phyloP scores from a whole-genome alignment of 106 monocot species.

The Dendrobium officinale region DNA sequence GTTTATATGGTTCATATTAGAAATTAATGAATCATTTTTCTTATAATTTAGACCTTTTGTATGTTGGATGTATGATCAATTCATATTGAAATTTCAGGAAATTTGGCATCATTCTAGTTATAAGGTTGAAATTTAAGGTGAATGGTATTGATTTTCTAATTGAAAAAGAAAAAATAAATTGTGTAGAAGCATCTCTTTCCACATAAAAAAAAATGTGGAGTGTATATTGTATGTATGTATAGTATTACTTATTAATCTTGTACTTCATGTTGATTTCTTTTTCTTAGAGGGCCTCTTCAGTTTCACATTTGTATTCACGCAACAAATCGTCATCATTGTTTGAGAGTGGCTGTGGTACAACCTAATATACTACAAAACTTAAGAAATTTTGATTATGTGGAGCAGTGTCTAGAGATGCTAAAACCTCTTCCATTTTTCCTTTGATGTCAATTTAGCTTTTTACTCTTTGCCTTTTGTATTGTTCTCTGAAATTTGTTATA shows the following conservation, averaged over 20 bases:
- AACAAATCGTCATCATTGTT: neutral
- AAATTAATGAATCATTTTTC: too few species aligned
- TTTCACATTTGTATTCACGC: neutral
- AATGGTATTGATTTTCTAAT: too few species aligned
- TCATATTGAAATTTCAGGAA: too few species aligned
- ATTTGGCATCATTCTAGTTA: too few species aligned
- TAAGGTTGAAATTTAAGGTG: too few species aligned
- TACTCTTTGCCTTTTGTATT: neutral
- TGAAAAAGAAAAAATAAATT: too few species aligned
- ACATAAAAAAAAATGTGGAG: too few species aligned
- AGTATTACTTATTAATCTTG: neutral
- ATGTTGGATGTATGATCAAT: too few species aligned
- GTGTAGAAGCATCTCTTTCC: too few species aligned
- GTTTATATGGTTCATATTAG: too few species aligned
- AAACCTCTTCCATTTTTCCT: neutral
- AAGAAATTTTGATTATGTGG: neutral
- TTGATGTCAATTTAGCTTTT: neutral
- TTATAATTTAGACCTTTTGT: too few species aligned
- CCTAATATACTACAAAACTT: neutral
- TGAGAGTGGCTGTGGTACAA: neutral
- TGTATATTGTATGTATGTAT: neutral
- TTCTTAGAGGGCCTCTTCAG: neutral
- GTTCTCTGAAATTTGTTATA: neutral
- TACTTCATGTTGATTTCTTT: neutral
- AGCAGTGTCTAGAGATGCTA: neutral